These are phyloP conservation scores for Pseudogymnoascus sp. DNA, from an alignment of 2,329 filamentous ascomycete species.

Conservation along the genomic window DNA sequence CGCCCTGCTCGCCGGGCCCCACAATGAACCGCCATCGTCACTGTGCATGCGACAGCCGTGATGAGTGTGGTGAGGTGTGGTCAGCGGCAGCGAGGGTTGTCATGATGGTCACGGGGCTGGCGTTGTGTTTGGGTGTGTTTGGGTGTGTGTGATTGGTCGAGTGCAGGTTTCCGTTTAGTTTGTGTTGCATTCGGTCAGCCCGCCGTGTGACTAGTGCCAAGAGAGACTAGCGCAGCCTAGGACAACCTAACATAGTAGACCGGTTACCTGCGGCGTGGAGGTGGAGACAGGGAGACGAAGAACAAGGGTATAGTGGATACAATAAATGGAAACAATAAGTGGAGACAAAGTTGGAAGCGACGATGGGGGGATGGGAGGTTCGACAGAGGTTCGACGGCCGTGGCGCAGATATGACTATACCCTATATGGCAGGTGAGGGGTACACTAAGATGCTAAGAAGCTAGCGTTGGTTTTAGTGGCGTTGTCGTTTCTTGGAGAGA, in stretches of 20 bases:
- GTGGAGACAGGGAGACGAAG: not conserved
- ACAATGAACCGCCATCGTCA: slow-evolving; percentile 7
- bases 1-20: not conserved
- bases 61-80: not conserved
- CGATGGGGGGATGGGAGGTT: not conserved
- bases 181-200: not conserved
- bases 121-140: not conserved
- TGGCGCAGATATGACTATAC: not conserved
- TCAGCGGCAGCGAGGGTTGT: not conserved
- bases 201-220: not conserved
- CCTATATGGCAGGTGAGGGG: slow-evolving; percentile 2
- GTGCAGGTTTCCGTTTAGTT: not conserved
- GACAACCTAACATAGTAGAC: not conserved
- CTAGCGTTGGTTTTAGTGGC: not conserved
- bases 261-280: slow-evolving; percentile 8
- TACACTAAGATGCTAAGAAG: not conserved
- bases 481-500: not conserved
- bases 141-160: no score
- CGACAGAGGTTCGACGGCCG: not conserved
- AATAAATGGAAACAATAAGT: not conserved
- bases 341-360: not conserved
- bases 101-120: not conserved
- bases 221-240: not conserved
- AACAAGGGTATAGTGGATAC: not conserved
- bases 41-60: not conserved